Evolutionary conservation across 495 filamentous ascomycete genomes (phyloP).

Genomic region (Penicillium arizonense): DNA sequence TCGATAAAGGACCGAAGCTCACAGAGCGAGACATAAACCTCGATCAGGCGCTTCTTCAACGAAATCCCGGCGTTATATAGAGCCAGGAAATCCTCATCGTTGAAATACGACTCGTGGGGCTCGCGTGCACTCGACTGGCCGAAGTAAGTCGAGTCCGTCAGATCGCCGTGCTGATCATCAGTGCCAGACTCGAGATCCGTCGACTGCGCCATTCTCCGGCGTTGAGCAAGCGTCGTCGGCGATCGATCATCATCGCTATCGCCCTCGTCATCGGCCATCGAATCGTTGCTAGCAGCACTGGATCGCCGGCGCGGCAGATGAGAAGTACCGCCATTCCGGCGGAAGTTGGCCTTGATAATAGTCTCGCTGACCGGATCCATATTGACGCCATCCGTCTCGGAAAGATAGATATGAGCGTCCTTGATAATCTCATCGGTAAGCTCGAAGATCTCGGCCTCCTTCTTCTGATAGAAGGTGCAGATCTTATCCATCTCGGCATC

Average conservation of each 20-base stretch:
- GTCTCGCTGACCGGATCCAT: slow-evolving; percentile 52
- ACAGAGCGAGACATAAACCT: slow-evolving; percentile 88
- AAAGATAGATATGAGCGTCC: slow-evolving; percentile 72
- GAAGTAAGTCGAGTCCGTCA: slow-evolving; percentile 37
- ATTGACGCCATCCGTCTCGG: slow-evolving; percentile 57
- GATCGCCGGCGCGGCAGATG: slow-evolving; percentile 36
- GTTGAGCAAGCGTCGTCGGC: slow-evolving; percentile 3
- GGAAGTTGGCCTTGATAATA: slow-evolving; percentile 41
- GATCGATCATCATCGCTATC: slow-evolving; percentile 47
- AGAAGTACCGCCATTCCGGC: slow-evolving; percentile 45
- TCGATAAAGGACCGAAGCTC: slow-evolving; percentile 95
- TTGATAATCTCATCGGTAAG: slow-evolving; percentile 73
- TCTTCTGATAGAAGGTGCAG: slow-evolving; percentile 80
- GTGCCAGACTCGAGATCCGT: slow-evolving; percentile 29
- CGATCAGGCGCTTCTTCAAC: slow-evolving; percentile 85
- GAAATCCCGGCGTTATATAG: slow-evolving; percentile 81
- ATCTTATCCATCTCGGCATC: slow-evolving; percentile 94
- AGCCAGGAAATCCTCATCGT: slow-evolving; percentile 64
- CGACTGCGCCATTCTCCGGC: slow-evolving; percentile 21
- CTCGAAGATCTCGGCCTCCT: slow-evolving; percentile 79
- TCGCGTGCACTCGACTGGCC: slow-evolving; percentile 22
- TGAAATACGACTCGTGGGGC: slow-evolving; percentile 60
- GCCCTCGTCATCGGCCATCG: slow-evolving; percentile 55
- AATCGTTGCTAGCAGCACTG: slow-evolving; percentile 47
- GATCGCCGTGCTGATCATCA: slow-evolving; percentile 47